Evolutionary conservation across 306 rosid genomes (phyloP).

Genomic region (Quercus ilex): DNA sequence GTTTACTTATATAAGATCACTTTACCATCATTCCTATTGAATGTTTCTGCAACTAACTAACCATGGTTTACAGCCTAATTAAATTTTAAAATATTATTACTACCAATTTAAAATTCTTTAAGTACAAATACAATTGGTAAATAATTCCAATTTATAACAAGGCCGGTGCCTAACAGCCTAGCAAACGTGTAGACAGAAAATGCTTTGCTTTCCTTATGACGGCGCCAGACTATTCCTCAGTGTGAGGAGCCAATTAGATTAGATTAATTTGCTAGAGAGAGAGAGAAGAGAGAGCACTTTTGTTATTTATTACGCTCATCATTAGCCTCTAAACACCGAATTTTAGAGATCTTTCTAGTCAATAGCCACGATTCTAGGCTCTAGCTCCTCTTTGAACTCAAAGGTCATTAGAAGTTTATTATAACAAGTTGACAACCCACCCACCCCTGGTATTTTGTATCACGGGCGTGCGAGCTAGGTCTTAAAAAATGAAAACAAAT

Average conservation of each 20-base stretch:
- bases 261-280: not conserved
- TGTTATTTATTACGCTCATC: not conserved
- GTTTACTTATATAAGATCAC: no score
- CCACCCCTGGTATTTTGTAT: no score
- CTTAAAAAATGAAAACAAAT: no score
- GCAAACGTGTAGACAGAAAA: not conserved
- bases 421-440: no score
- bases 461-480: no score
- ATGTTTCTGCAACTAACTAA: no score
- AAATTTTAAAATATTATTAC: no score
- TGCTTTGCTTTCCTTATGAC: not conserved
- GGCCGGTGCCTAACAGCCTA: not conserved
- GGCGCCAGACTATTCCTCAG: not conserved
- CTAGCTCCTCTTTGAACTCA: not conserved
- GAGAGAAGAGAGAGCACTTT: not conserved
- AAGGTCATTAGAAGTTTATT: not conserved
- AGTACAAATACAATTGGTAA: no score
- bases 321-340: not conserved
- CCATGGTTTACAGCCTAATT: no score
- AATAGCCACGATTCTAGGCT: not conserved
- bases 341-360: not conserved
- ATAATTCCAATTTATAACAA: not conserved
- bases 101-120: no score
- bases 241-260: not conserved
- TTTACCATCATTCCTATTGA: no score